Percentiles rank a stretch among this genome's conserved stretches.
Evolutionary conservation across 2,329 filamentous ascomycete genomes (phyloP).

Genomic region (Pseudocercospora pini-densiflorae): DNA sequence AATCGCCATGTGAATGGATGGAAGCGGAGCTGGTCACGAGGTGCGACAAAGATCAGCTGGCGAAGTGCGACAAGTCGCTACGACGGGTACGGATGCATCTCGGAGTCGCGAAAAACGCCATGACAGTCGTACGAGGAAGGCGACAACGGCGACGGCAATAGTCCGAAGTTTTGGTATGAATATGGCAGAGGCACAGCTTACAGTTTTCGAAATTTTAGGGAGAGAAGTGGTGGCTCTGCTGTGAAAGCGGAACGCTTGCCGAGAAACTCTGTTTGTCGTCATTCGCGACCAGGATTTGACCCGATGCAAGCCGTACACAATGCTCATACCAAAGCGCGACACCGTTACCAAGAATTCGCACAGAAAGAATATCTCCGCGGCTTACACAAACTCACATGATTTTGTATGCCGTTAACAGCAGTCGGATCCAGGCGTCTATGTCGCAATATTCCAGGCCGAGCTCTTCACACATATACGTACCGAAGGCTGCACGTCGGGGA

Average conservation of each 20-base stretch:
- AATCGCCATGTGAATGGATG: constrained; percentile 6
- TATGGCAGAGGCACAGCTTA: not conserved
- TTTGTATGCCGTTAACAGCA: not conserved
- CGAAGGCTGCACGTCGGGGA: not conserved
- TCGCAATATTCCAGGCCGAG: not conserved
- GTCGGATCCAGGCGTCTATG: not conserved
- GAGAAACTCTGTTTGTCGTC: not conserved
- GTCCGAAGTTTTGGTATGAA: not conserved
- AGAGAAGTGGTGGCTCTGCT: not conserved
- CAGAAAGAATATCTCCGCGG: constrained; percentile 8
- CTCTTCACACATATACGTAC: not conserved
- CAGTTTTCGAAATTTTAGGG: not conserved
- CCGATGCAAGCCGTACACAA: too few relatives aligned
- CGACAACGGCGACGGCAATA: not conserved
- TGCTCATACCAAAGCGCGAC: not conserved
- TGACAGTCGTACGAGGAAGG: not conserved
- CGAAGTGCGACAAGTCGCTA: not conserved
- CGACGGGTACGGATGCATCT: not conserved
- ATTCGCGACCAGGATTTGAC: not conserved
- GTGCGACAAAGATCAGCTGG: constrained; percentile 4
- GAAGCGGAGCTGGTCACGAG: not conserved
- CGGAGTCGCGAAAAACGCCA: not conserved
- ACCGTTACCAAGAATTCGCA: not conserved
- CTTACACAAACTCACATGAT: constrained; percentile 13
- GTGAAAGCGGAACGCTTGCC: not conserved